phyloP scores from a whole-genome alignment of 2,329 filamentous ascomycete genomes.

The Rosellinia necatrix region DNA sequence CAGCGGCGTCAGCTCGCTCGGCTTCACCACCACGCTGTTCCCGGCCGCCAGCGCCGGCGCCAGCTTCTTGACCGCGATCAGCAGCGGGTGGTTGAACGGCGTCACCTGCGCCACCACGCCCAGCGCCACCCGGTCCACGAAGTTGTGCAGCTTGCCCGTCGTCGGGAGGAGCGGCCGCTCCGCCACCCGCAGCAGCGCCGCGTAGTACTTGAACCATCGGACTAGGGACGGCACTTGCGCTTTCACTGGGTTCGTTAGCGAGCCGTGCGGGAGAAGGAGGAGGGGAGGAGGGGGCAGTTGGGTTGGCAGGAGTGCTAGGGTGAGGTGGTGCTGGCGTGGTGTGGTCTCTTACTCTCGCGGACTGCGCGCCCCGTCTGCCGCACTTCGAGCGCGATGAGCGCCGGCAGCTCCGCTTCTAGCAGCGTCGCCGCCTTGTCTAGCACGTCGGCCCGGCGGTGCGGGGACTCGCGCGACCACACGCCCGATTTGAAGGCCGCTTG shows the following conservation, averaged over 20 bases:
- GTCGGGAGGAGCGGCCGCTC: slow-evolving; percentile 70
- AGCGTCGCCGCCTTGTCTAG: slow-evolving; percentile 63
- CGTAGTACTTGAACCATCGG: slow-evolving; percentile 75
- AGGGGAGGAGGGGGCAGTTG: background rate
- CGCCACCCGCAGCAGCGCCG: slow-evolving; percentile 67
- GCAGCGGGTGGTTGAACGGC: slow-evolving; percentile 62
- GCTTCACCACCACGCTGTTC: slow-evolving; percentile 65
- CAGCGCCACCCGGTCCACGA: slow-evolving; percentile 58
- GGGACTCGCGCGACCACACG: slow-evolving; percentile 60
- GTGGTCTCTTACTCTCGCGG: slow-evolving; percentile 55
- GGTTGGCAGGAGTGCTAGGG: too few species aligned
- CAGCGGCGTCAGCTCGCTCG: slow-evolving; percentile 65
- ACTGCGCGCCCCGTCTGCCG: slow-evolving; percentile 69
- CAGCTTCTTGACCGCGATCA: slow-evolving; percentile 64
- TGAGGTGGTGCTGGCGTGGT: background rate
- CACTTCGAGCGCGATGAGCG: slow-evolving; percentile 67
- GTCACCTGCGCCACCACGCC: slow-evolving; percentile 63
- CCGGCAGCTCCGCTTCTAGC: slow-evolving; percentile 55
- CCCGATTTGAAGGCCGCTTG: slow-evolving; percentile 55
- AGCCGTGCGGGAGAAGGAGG: background rate
- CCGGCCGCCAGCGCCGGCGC: slow-evolving; percentile 64
- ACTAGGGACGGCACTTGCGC: slow-evolving; percentile 69
- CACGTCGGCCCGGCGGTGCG: slow-evolving; percentile 63
- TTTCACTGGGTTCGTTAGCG: slow-evolving; percentile 56
- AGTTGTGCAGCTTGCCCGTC: slow-evolving; percentile 62